Percentiles rank a stretch among this genome's conserved stretches.
Evolutionary conservation across 1,139 yeast species (phyloP).

Genomic region (Protomyces macrosporus): DNA sequence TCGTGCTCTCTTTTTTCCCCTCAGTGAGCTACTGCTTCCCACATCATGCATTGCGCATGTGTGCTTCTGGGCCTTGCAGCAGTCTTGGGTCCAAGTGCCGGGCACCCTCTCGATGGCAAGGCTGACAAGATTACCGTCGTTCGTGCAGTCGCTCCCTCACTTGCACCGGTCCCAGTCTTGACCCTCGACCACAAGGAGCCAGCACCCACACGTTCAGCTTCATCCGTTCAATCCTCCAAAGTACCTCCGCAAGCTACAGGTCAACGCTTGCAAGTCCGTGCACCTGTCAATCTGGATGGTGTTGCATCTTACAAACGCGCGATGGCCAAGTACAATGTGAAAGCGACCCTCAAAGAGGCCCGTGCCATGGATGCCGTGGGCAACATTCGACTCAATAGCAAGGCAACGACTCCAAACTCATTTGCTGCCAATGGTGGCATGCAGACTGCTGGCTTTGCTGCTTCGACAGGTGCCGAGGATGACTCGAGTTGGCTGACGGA

Average conservation of each 20-base stretch:
- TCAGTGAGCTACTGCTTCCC: not conserved
- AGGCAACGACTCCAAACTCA: not conserved
- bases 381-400: not conserved
- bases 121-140: not conserved
- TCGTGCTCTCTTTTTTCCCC: no score
- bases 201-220: not conserved
- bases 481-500: conserved; percentile 23
- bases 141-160: not conserved
- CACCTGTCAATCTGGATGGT: not conserved
- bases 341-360: conserved; percentile 11
- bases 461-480: conserved; percentile 20
- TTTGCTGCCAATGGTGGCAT: not conserved
- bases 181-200: not conserved
- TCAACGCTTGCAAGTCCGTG: not conserved
- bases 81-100: not conserved
- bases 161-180: not conserved
- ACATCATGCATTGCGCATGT: not conserved
- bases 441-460: conserved; percentile 14
- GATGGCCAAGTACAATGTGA: conserved; percentile 10
- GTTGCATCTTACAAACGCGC: not conserved
- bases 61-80: not conserved
- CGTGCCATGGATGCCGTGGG: not conserved
- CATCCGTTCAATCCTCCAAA: not conserved
- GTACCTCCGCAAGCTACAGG: not conserved
- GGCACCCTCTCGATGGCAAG: not conserved